Evolutionary conservation across 1,284 basidiomycete species (phyloP).

Genomic region (Tausonia pullulans): DNA sequence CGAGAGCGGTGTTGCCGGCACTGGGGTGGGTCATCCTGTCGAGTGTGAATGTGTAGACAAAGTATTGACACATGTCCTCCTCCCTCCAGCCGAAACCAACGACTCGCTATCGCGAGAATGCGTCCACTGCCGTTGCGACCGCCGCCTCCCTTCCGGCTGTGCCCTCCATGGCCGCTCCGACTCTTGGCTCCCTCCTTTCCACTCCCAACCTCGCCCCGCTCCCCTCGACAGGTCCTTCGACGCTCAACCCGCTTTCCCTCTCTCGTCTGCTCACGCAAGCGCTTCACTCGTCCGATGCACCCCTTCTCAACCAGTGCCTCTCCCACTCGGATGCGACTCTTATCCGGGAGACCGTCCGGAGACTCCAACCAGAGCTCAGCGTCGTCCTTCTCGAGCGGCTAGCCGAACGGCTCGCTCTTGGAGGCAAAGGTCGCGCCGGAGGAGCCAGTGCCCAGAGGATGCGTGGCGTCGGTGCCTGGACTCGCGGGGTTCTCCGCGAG

Average conservation of each 20-base stretch:
- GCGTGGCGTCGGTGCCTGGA: constrained; percentile 75
- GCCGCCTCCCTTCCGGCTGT: neutral
- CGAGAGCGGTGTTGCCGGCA: constrained; percentile 4
- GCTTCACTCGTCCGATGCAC: constrained; percentile 84
- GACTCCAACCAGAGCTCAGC: constrained; percentile 79
- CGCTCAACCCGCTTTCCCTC: constrained; percentile 64
- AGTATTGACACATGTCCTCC: neutral
- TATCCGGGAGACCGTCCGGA: constrained; percentile 77
- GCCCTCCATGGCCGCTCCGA: too few species aligned
- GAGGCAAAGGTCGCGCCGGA: constrained; percentile 57
- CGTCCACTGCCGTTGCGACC: neutral
- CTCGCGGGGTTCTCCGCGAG: constrained; percentile 71
- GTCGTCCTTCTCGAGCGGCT: constrained; percentile 80
- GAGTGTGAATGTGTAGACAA: neutral
- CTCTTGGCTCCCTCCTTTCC: too few species aligned
- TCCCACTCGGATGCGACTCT: constrained; percentile 66
- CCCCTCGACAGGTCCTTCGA: neutral
- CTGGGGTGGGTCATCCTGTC: neutral
- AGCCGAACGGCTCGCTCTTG: constrained; percentile 76
- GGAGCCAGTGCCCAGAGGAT: constrained; percentile 77
- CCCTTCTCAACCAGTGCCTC: constrained; percentile 78
- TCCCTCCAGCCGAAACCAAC: constrained; percentile 6
- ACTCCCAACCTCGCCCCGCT: neutral
- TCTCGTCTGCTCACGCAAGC: constrained; percentile 93
- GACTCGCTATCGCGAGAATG: constrained; percentile 11